Evolutionary conservation across 2,329 filamentous ascomycete species (phyloP), one percentile per base, ranked within the genome.

Genomic region (Cladosporium sp.): DNA sequence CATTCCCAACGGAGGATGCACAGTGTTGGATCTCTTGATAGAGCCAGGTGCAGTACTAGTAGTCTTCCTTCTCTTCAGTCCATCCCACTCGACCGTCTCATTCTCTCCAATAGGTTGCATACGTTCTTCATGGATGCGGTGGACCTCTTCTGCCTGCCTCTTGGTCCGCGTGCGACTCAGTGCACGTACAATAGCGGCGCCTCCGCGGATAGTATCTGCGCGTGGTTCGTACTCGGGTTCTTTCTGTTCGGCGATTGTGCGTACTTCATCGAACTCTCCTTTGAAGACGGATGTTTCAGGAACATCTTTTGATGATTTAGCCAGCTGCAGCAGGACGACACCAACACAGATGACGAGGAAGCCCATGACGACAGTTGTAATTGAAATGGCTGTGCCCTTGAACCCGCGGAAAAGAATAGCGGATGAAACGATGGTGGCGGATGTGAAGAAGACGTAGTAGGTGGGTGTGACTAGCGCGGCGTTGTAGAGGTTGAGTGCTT

Each of bases 381-480:
- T 98, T 28, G 91, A 87, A 6, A 87, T 85, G 0, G 86, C 84
- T 0, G 91, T 91, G 39, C 94, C 95, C 75, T 96, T 94, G 85
- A 99, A 97, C 8, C 95, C 95, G 68, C 88, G 89, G 79, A 98
- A 98, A 2, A 99, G 83, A 56, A 99, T 89, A 3, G 93, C 91
- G 0, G 94, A 97, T 6, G 93, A 96, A 71, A 98, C 87, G 70
- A 99, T 97, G 23, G 95, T 98, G 5, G 93, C 91, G 71, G 90
- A 96, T 46, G 95, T 99, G 77, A 99, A 99, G 82, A 96, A 94
- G 70, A 99, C 95, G 77, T 99, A 99, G 80, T 99, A 99, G 2
- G 95, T 99, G 0, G 95, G 95, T 0, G 95, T 99, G 66, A 99
- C 95, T 70, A 99, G 86, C 8, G 95, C 94, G 43, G 95, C 95